phyloP scores from a whole-genome alignment of 768 basidiomycete species.

The Dacryopinax spathularia region DNA sequence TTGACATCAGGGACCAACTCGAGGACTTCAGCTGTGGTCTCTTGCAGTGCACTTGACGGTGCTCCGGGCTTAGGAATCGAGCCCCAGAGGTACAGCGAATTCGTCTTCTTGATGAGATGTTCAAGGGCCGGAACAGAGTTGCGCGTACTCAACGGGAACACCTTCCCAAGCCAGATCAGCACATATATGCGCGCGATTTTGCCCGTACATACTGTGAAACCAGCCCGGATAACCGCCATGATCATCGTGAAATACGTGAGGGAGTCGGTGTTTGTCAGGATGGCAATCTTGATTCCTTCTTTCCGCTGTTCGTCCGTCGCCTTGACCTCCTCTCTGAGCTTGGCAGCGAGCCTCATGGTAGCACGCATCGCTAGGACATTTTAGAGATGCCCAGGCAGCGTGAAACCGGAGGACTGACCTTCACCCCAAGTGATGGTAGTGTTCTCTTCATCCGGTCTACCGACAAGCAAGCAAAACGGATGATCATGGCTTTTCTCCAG shows the following conservation, averaged over 20 bases:
- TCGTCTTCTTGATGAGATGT: neutral
- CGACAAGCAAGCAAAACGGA: neutral
- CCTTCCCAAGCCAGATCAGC: too few relatives aligned
- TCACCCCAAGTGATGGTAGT: neutral
- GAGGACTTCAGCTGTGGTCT: neutral
- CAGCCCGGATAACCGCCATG: neutral
- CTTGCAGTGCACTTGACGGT: neutral
- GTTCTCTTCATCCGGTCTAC: neutral
- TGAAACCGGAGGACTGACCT: too few relatives aligned
- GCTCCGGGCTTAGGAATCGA: neutral
- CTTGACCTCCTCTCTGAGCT: neutral
- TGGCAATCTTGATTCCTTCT: neutral
- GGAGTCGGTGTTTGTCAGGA: neutral
- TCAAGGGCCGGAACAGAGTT: neutral
- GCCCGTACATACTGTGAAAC: neutral
- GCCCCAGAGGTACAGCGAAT: neutral
- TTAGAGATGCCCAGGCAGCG: neutral
- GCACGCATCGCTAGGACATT: neutral
- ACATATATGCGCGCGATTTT: too few relatives aligned
- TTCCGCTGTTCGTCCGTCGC: neutral
- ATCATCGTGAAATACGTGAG: too few relatives aligned
- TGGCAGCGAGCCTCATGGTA: neutral
- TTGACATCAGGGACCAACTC: neutral
- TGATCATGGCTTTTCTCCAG: neutral
- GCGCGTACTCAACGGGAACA: neutral